phyloP scores from a whole-genome alignment of 2,329 filamentous ascomycete genomes.

The Chaetomiaceae sp. region DNA sequence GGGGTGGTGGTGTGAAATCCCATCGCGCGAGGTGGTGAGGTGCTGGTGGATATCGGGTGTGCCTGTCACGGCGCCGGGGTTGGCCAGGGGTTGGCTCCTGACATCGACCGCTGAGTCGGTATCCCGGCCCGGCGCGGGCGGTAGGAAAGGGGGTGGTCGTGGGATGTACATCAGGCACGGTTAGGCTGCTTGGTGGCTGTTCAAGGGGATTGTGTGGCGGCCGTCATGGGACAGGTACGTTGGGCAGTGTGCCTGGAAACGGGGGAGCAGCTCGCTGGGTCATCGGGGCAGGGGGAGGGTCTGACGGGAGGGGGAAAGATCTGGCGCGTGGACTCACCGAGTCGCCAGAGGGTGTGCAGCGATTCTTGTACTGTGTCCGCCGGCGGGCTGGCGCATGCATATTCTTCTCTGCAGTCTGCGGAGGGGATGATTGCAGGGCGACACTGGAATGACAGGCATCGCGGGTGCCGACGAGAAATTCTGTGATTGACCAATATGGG shows the following conservation, averaged over 20 bases:
- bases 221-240: constrained; percentile 4
- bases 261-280: background rate
- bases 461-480: background rate
- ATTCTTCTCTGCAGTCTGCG: background rate
- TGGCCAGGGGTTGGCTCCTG: background rate
- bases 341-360: background rate
- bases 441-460: background rate
- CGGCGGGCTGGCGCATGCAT: background rate
- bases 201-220: background rate
- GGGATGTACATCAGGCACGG: constrained; percentile 4
- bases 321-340: background rate
- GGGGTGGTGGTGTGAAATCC: background rate
- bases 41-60: no score
- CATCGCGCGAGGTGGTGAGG: no score
- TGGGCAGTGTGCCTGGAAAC: constrained; percentile 6
- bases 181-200: background rate
- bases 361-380: background rate
- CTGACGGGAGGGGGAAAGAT: background rate
- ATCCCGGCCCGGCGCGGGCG: background rate
- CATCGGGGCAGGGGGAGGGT: background rate
- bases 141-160: background rate
- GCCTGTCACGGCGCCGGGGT: background rate
- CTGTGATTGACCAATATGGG: constrained; percentile 5
- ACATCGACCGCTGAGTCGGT: background rate
- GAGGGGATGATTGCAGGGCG: constrained; percentile 5